Conservation (phyloP, 2,329 filamentous ascomycete genomes). For the Cladosporium sp. region DNA sequence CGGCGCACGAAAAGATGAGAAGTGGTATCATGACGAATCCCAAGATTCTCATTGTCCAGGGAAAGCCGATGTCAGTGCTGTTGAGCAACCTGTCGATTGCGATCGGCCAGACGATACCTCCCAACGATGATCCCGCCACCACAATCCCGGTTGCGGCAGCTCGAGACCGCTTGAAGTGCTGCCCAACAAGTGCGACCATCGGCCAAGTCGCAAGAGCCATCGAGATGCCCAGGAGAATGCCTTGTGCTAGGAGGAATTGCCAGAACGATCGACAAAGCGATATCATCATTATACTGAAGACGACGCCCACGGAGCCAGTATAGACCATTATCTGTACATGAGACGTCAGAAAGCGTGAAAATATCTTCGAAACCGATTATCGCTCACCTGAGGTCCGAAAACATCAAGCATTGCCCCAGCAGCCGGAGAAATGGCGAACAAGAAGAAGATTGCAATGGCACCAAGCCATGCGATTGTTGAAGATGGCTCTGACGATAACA, state of each 20-base stretch:
- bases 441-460: constrained; percentile 30
- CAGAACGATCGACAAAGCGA: constrained; percentile 45
- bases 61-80: constrained; percentile 45
- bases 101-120: constrained; percentile 49
- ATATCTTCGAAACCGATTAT: neutral
- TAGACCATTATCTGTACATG: constrained; percentile 37
- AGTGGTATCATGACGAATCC: constrained; percentile 49
- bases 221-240: constrained; percentile 46
- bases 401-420: constrained; percentile 29
- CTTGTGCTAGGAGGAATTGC: constrained; percentile 49
- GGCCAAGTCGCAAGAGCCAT: constrained; percentile 60
- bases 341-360: neutral
- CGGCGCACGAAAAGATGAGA: constrained; percentile 23
- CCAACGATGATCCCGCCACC: constrained; percentile 48
- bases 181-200: constrained; percentile 57
- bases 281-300: constrained; percentile 48
- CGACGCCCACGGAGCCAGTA: constrained; percentile 38
- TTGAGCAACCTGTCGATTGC: constrained; percentile 47
- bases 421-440: constrained; percentile 25
- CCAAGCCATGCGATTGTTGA: constrained; percentile 46
- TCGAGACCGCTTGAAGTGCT: constrained; percentile 56
- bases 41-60: constrained; percentile 49
- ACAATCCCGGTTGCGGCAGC: constrained; percentile 55
- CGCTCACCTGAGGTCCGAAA: constrained; percentile 21
- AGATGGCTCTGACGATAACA: neutral